Percentiles rank a stretch among this genome's conserved stretches.
These are phyloP conservation scores for Triticum monococcum DNA, from an alignment of 176 grass and related monocot species.

Conservation along the genomic window DNA sequence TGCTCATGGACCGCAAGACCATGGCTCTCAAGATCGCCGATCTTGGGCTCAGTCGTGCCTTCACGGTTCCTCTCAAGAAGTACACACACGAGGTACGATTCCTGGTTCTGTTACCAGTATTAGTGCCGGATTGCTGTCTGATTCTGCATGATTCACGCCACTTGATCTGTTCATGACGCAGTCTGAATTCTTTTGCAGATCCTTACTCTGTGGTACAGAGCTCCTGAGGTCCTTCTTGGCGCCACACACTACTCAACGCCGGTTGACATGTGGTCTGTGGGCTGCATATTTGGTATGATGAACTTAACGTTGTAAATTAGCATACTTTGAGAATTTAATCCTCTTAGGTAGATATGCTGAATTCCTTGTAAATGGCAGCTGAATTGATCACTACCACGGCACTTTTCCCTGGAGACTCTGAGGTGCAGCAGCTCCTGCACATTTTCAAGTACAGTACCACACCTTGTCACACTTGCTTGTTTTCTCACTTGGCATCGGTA, in stretches of 20 bases:
- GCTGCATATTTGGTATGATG: conserved; percentile 86
- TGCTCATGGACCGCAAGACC: conserved; percentile 94
- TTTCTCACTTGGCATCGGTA: not conserved
- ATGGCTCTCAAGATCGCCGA: conserved; percentile 97
- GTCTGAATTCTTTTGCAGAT: conserved; percentile 49
- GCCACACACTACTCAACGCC: conserved; percentile 89
- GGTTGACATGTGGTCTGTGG: conserved; percentile 94
- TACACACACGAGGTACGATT: conserved; percentile 88
- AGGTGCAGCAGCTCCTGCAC: conserved; percentile 92
- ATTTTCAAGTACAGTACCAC: conserved; percentile 75
- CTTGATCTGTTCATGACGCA: not conserved
- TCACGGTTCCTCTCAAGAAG: conserved; percentile 87
- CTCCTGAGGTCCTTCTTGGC: conserved; percentile 88
- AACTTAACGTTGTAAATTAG: not conserved
- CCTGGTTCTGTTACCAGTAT: not conserved
- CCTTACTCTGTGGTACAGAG: conserved; percentile 97
- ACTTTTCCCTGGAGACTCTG: conserved; percentile 81
- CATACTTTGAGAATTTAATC: not conserved
- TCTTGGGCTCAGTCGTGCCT: conserved; percentile 82
- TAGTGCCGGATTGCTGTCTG: not conserved
- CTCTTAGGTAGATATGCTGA: not conserved
- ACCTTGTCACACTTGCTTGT: not conserved
- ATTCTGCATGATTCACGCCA: not conserved
- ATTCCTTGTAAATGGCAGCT: conserved; percentile 49
- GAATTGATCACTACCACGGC: conserved; percentile 74